Evolutionary conservation across 257 asterid genomes (phyloP).

Genomic region (Datura wrightii): DNA sequence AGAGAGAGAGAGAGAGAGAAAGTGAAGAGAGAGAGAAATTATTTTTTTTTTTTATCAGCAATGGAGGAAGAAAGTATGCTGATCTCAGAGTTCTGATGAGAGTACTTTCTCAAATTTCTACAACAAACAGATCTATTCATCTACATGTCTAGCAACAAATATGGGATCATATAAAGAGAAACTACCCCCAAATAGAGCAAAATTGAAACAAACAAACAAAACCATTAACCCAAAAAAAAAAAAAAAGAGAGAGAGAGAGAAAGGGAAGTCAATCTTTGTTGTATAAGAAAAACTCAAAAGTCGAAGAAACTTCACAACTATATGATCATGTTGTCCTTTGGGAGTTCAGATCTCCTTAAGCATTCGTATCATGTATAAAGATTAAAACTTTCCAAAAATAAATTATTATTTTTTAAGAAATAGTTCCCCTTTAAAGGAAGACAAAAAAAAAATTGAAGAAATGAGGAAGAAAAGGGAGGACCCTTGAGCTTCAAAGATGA

Average conservation of each 20-base stretch:
- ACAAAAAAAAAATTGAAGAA: background rate
- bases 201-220: constrained; percentile 43
- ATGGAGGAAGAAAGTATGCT: constrained; percentile 49
- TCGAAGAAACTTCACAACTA: constrained; percentile 30
- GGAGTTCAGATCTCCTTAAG: constrained; percentile 37
- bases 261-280: constrained; percentile 46
- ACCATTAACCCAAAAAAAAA: constrained; percentile 34
- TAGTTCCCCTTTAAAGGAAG: constrained; percentile 27
- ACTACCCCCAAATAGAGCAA: constrained; percentile 37
- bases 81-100: constrained; percentile 51
- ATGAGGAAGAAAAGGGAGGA: background rate
- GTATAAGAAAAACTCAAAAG: constrained; percentile 25
- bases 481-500: background rate
- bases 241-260: constrained; percentile 28
- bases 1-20: constrained; percentile 36
- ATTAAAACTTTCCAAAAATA: constrained; percentile 17
- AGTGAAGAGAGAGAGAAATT: constrained; percentile 6
- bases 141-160: constrained; percentile 40
- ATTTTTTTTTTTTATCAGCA: constrained; percentile 16
- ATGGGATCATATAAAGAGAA: constrained; percentile 48
- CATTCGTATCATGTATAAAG: constrained; percentile 5
- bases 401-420: background rate
- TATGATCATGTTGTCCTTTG: constrained; percentile 37
- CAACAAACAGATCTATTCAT: constrained; percentile 58
- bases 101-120: constrained; percentile 45